A percentile compares a stretch with the other conserved stretches of the same genome.
These are phyloP conservation scores for Coriaria nepalensis DNA, from an alignment of 306 rosid species.

Conservation along the genomic window DNA sequence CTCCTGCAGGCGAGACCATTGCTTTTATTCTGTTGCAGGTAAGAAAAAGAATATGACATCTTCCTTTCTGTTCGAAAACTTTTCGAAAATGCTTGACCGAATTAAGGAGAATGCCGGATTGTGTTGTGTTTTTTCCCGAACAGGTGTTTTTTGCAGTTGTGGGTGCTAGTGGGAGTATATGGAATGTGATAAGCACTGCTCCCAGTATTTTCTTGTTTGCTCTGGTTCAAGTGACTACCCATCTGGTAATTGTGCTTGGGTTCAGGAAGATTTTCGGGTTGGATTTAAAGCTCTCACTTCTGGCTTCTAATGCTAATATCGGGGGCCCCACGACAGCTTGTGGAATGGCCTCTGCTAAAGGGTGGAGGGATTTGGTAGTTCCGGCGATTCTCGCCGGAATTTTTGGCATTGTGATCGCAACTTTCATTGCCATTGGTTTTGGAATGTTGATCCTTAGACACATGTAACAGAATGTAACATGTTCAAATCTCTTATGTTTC, in stretches of 20 bases:
- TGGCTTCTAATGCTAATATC: conserved; percentile 75
- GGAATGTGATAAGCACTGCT: conserved; percentile 46
- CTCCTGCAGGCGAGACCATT: conserved; percentile 45
- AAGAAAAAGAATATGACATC: not conserved
- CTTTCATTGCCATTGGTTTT: conserved; percentile 54
- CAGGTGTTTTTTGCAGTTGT: conserved; percentile 54
- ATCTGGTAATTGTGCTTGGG: conserved; percentile 43
- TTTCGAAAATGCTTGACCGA: not conserved
- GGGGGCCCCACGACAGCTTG: conserved; percentile 85
- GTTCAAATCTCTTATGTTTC: not conserved
- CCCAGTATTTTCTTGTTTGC: conserved; percentile 62
- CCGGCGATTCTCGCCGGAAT: conserved; percentile 66
- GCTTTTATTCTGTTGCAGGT: conserved; percentile 60
- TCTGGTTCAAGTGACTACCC: conserved; percentile 51
- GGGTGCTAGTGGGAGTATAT: conserved; percentile 60
- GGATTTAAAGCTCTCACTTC: conserved; percentile 44
- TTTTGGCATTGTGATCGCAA: conserved; percentile 51
- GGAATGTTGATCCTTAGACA: conserved; percentile 41
- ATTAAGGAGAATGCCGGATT: conserved; percentile 1
- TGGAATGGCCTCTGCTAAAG: conserved; percentile 71
- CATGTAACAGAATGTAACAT: conserved; percentile 19
- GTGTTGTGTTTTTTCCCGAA: not conserved
- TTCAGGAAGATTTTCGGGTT: conserved; percentile 44
- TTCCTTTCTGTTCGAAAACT: not conserved
- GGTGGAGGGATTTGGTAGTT: conserved; percentile 59